Conservation (phyloP, 2,329 filamentous ascomycete genomes). For the Colletotrichum agaves region DNA sequence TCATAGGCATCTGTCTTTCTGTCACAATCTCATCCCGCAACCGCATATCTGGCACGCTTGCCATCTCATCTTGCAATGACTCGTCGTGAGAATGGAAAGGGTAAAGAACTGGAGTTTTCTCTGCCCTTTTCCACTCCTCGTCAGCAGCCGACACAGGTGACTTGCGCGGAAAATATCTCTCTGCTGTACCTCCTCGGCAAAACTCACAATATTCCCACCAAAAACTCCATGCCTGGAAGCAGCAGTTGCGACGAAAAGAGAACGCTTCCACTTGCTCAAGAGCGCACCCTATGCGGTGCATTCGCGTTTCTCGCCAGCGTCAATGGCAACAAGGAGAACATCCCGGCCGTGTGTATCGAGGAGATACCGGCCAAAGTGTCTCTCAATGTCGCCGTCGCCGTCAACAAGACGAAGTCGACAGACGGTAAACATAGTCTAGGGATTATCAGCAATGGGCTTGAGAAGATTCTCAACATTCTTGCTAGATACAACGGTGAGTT, state of each 20-base stretch:
- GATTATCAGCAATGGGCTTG: not conserved
- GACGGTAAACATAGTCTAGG: not conserved
- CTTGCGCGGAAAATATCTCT: not conserved
- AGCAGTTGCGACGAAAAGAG: too few species aligned
- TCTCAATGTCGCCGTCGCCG: not conserved
- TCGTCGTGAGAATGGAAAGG: not conserved
- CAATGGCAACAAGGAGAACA: not conserved
- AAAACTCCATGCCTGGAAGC: not conserved
- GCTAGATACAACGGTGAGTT: not conserved
- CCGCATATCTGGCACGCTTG: not conserved
- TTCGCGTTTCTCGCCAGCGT: constrained; percentile 10
- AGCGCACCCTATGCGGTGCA: not conserved
- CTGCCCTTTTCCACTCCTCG: not conserved
- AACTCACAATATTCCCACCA: not conserved
- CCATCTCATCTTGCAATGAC: not conserved
- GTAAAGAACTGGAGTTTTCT: not conserved
- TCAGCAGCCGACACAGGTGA: not conserved
- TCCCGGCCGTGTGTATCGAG: constrained; percentile 13
- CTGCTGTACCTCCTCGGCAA: not conserved
- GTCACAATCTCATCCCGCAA: too few species aligned
- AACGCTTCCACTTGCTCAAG: not conserved
- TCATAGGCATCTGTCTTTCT: too few species aligned
- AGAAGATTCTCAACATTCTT: not conserved
- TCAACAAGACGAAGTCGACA: not conserved
- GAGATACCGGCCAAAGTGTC: not conserved